phyloP scores from a whole-genome alignment of 306 rosid species.

The Cicer cuneatum region DNA sequence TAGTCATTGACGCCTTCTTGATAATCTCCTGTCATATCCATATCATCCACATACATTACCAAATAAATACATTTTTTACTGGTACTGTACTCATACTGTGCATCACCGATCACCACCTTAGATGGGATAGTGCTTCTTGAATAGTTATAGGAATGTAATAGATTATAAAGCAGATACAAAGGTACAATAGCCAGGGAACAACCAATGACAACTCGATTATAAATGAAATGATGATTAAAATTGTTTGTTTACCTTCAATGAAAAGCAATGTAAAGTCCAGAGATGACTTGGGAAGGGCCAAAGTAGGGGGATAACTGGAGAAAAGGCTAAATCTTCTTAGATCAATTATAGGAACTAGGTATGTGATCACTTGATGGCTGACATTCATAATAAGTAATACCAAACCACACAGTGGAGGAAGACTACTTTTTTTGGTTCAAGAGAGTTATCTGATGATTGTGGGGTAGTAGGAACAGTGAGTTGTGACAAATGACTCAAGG shows the following conservation, averaged over 20 bases:
- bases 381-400: slow-evolving; percentile 9
- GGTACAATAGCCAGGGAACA: background rate
- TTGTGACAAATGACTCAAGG: too few relatives aligned
- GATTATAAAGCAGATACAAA: background rate
- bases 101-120: background rate
- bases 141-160: background rate
- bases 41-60: too few relatives aligned
- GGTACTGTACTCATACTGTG: too few relatives aligned
- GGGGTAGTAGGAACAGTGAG: background rate
- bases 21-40: too few relatives aligned
- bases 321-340: background rate
- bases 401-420: background rate
- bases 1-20: too few relatives aligned
- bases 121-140: background rate
- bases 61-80: too few relatives aligned
- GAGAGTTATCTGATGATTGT: background rate
- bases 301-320: background rate
- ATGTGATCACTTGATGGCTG: background rate
- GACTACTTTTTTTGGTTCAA: background rate
- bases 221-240: too few relatives aligned
- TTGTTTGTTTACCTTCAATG: too few relatives aligned
- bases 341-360: background rate
- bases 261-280: too few relatives aligned
- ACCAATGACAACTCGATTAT: too few relatives aligned
- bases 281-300: too few relatives aligned